Evolutionary conservation across 371 early-diverging fungal species (phyloP).

Genomic region (Entomophthora muscae): DNA sequence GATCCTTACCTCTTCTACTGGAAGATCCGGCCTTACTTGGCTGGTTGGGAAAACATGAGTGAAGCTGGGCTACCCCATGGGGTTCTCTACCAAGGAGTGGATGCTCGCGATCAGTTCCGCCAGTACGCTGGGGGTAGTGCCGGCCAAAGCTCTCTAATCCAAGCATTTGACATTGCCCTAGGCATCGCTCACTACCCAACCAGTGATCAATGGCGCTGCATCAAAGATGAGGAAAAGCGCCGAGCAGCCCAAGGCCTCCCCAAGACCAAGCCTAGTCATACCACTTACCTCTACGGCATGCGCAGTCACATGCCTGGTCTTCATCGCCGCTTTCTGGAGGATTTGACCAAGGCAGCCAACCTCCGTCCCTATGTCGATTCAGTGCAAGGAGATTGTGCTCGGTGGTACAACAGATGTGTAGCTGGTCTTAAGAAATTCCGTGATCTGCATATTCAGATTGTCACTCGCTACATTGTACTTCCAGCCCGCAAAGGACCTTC

Average conservation of each 20-base stretch:
- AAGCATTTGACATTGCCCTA: slow-evolving; percentile 76
- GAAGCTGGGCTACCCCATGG: slow-evolving; percentile 73
- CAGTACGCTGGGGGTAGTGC: slow-evolving; percentile 88
- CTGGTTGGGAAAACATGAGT: slow-evolving; percentile 85
- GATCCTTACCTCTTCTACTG: slow-evolving; percentile 92
- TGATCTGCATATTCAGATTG: slow-evolving; percentile 82
- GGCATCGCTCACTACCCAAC: slow-evolving; percentile 81
- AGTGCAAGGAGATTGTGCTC: slow-evolving; percentile 16
- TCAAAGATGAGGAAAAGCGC: neutral
- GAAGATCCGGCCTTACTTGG: slow-evolving; percentile 79
- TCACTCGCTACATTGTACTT: slow-evolving; percentile 73
- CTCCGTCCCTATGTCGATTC: slow-evolving; percentile 28
- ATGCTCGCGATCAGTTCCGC: slow-evolving; percentile 42
- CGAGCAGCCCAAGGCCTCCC: slow-evolving; percentile 15
- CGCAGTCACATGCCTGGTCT: slow-evolving; percentile 80
- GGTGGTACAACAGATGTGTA: slow-evolving; percentile 61
- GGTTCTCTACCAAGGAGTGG: slow-evolving; percentile 79
- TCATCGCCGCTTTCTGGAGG: slow-evolving; percentile 71
- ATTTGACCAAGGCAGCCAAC: slow-evolving; percentile 42
- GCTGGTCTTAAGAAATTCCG: slow-evolving; percentile 68
- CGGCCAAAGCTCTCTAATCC: slow-evolving; percentile 85
- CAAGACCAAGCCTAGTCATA: slow-evolving; percentile 8
- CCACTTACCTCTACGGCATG: slow-evolving; percentile 60
- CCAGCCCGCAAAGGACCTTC: slow-evolving; percentile 65
- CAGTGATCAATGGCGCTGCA: slow-evolving; percentile 17